Evolutionary conservation across 2,329 filamentous ascomycete species (phyloP), one percentile per base, ranked within the genome.

Genomic region (Elsinoe ampelina): DNA sequence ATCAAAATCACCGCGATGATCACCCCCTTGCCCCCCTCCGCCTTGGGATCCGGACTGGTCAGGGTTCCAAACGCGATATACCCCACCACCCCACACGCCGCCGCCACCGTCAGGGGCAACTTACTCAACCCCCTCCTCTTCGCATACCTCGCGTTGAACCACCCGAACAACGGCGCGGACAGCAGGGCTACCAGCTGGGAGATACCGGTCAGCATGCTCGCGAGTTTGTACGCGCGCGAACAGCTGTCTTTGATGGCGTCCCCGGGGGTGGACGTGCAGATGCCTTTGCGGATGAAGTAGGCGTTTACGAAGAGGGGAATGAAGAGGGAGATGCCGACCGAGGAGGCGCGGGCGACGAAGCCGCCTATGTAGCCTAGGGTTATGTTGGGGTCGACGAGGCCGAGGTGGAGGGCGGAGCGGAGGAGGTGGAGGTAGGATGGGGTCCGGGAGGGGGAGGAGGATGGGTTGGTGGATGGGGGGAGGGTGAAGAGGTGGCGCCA

Each of bases 261-360:
- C 10, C 63, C 59, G 3, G 72, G 71, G 39, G 75, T 71, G 13
- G 70, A 73, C 30, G 82, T 79, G 73, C 93, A 97, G 62, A 87
- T 85, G 2, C 89, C 91, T 55, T 86, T 85, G 50, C 77, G 75
- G 61, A 92, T 87, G 71, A 92, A 97, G 70, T 89, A 95, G 20
- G 89, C 85, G 68, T 97, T 97, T 64, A 96, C 83, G 67, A 87
- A 95, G 1, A 98, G 80, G 0, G 93, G 93, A 55, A 98, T 87
- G 72, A 97, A 98, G 5, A 97, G 80, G 0, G 89, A 95, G 62
- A 98, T 95, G 54, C 88, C 92, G 4, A 98, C 93, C 0, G 90
- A 95, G 0, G 91, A 96, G 6, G 93, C 91, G 57, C 93, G 84
- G 8, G 91, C 92, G 2, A 98, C 92, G 65, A 97, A 96, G 1